Evolutionary conservation across 106 monocot species (phyloP).

Genomic region (Acanthochlamys bracteata): DNA sequence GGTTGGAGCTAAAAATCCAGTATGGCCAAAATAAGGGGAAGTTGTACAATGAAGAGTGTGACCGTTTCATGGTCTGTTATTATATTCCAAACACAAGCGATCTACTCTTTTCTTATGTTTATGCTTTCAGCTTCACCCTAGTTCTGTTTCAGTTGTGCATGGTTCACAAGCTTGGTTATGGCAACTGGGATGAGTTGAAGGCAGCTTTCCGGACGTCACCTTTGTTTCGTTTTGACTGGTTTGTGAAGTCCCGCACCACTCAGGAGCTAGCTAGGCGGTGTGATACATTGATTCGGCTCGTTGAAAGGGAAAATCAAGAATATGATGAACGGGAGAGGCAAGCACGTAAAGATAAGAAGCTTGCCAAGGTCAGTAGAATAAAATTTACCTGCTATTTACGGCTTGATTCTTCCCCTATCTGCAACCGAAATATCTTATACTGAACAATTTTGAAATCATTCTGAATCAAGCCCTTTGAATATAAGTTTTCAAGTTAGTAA

Average conservation of each 20-base stretch:
- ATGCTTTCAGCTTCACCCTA: background rate
- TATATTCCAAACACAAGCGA: slow-evolving; percentile 3
- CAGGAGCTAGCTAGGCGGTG: slow-evolving; percentile 90
- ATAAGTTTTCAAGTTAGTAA: too few relatives aligned
- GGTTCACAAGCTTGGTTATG: slow-evolving; percentile 96
- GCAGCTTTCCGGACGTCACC: slow-evolving; percentile 84
- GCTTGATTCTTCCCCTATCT: too few relatives aligned
- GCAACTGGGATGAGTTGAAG: slow-evolving; percentile 96
- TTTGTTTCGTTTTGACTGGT: slow-evolving; percentile 96
- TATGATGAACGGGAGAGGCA: slow-evolving; percentile 83
- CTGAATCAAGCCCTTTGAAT: too few relatives aligned
- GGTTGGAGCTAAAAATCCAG: slow-evolving; percentile 95
- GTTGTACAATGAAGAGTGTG: slow-evolving; percentile 95
- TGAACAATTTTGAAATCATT: too few relatives aligned
- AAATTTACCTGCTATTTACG: background rate
- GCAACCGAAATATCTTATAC: too few relatives aligned
- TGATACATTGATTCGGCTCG: slow-evolving; percentile 85
- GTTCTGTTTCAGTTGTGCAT: slow-evolving; percentile 67
- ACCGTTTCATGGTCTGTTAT: slow-evolving; percentile 80
- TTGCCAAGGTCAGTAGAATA: slow-evolving; percentile 43
- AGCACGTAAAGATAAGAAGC: slow-evolving; percentile 77
- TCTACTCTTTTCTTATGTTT: slow-evolving; percentile 1
- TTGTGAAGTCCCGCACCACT: slow-evolving; percentile 92
- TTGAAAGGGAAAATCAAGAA: slow-evolving; percentile 98
- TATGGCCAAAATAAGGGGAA: slow-evolving; percentile 98